Base-by-base conservation (phyloP, 768 basidiomycete genomes). In the Mycena rosella region DNA sequence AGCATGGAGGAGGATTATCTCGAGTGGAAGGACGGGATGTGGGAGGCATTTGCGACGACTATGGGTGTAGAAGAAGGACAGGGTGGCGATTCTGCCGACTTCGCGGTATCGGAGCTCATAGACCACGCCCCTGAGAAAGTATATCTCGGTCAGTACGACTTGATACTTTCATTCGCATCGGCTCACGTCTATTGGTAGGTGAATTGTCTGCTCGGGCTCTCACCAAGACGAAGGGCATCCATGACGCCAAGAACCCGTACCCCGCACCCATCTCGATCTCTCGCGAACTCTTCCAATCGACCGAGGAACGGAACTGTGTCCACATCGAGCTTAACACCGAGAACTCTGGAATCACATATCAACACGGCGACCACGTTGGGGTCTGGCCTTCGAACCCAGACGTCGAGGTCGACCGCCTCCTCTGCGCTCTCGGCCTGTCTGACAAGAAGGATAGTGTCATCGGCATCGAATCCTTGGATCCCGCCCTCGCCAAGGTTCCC, bases 1-100 rank as follows among this genome's bases (percentile, higher is more conserved):
- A 96, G 93, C 76, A 98, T 99, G 96, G 97, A 99, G 78, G 97
- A 99, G 82, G 97, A 99, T 79, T 99, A 99, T 78, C 88, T 99
- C 15, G 96, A 95, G 74, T 99, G 97, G 97, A 99, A 99, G 79
- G 97, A 99, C 75, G 87, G 86, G 72, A 96, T 99, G 96, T 99
- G 96, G 94, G 91, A 92, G 20, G 89, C 90, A 6, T 94, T 99
- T 67, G 86, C 96, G n/a, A 78, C 84, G 61, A 87, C 87, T 24
- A 87, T 98, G 87, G 86, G 87, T 58, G 95, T 98, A 56, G 96
- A 98, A 78, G 98, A 98, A 78, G 97, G 98, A 40, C 96, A 96
- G 72, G 95, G 95, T 57, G 96, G 95, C 56, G 97, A 99, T 76
- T 88, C 92, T 29, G 89, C 97, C 44, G 97, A 99, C 84, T 99